Evolutionary conservation across 208 protist genomes (phyloP), one percentile per base, ranked within the genome.

Genomic region (Endotrypanum monterogeii): DNA sequence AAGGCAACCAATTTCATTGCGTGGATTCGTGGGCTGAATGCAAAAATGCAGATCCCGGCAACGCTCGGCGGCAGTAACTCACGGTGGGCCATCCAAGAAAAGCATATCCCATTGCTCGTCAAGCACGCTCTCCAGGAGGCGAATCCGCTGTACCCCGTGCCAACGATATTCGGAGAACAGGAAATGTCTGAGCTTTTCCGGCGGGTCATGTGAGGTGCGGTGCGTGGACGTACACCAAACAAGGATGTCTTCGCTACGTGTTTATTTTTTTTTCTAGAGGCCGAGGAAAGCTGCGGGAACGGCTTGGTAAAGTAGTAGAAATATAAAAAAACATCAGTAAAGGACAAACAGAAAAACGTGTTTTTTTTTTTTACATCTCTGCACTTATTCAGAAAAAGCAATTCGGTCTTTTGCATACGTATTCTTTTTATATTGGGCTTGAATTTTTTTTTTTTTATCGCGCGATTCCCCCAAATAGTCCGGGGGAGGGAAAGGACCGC

Each of bases 131-230:
- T 87, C 41, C 37, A 25, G 5, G 87, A 91, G 71, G 87, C 82
- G 39, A 91, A 91, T 57, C 87, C 87, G 37, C 74, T 89, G 23
- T 91, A 91, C 70, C 71, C 87, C 28, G 87, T 91, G n/a, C 87
- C 87, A 50, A 82, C 87, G 67, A 89, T 91, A 37, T 89, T 89
- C 60, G 78, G 76, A 39, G 70, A 74, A 32, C 77, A 79, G 46
- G 87, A 91, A 63, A 83, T 91, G 71, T 81, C 70, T 11, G 55
- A 71, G 14, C 18, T 89, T 20, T 75, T 88, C 37, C 71, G 69
- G 23, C 18, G 18, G 35, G 55, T 88, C 5, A 78, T 75, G 77
- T 83, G 52, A 76, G 18, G 8, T 0, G 28, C 4, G 14, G 57
- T 61, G 56, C 12, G 56, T 23, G 18, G 16, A 39, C n/a, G 57